Base-by-base conservation (phyloP, 345 rosid genomes). In the Garcia nutans region DNA sequence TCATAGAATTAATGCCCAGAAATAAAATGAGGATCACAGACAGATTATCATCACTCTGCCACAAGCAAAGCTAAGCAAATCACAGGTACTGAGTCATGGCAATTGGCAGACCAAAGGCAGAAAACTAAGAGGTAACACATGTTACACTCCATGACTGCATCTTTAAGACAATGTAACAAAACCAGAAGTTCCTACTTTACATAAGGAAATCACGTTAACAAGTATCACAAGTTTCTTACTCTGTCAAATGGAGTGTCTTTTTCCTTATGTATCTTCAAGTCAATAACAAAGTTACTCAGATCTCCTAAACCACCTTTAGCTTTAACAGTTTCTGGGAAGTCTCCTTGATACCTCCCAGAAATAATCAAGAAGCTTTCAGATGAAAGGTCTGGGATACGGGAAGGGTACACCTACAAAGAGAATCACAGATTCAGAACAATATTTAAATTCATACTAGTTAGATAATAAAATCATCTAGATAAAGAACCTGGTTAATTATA, bases 311-410 rank as follows among this genome's bases (percentile, higher is more conserved):
- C 68, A 76, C 97, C 93, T 78, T 60, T 83, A 68, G 85, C 89
- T 77, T 76, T 86, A 69, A 88, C 74, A 67, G 41, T 77, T 70
- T 81, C 89, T 8, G 96, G 96, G 72, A 91, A 87, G 65, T 78
- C 81, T 73, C 94, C 96, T 13, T 74, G 70, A 77, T 86, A 91
- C 85, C 97, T 86, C 71, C 97, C 97, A 78, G 79, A 85, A 56
- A 93, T 42, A 54, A 77, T 82, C 84, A 87, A 78, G 42, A 89
- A 91, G 56, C 81, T 77, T 74, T 82, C 83, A 44, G 88, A 87
- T 60, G 97, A 87, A 74, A 91, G 87, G 82, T 93, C 96, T 52
- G 94, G 89, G 72, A 89, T 79, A 61, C 52, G 62, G 24, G 85
- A 85, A 68, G 94, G 96, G 78, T 84, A 86, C 68, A 85, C 78